These are phyloP conservation scores for Sisymbrium irio DNA, from an alignment of 345 rosid species.

Conservation along the genomic window DNA sequence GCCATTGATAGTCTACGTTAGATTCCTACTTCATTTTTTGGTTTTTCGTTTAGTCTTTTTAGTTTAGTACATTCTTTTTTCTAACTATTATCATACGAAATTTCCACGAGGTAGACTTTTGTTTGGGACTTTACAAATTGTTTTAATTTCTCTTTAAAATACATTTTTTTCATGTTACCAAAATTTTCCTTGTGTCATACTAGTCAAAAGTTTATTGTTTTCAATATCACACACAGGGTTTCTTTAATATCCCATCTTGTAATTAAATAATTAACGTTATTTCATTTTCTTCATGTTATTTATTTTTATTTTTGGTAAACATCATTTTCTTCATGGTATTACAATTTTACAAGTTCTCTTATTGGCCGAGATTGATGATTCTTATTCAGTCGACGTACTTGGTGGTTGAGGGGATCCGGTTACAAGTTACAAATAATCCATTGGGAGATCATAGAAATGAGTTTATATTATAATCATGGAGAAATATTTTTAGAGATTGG, in stretches of 20 bases:
- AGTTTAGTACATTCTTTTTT: conserved; percentile 16
- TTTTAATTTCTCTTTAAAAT: background rate
- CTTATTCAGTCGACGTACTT: background rate
- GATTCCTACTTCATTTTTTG: background rate
- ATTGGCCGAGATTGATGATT: background rate
- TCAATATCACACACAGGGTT: background rate
- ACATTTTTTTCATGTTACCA: background rate
- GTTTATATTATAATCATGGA: no score
- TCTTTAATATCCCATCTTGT: background rate
- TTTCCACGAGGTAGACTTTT: conserved; percentile 8
- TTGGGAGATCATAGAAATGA: background rate
- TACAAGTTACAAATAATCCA: background rate
- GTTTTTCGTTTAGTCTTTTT: background rate
- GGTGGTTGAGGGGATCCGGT: background rate
- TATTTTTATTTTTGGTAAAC: no score
- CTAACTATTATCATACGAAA: conserved; percentile 13
- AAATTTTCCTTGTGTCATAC: background rate
- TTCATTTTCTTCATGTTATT: background rate
- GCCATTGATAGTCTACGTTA: conserved; percentile 40
- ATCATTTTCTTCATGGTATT: background rate
- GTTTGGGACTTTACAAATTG: background rate
- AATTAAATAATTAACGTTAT: background rate
- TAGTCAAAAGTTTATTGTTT: background rate
- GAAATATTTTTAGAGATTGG: no score
- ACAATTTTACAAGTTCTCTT: background rate